Evolutionary conservation across 768 basidiomycete genomes (phyloP).

Genomic region (Suillus bovinus): DNA sequence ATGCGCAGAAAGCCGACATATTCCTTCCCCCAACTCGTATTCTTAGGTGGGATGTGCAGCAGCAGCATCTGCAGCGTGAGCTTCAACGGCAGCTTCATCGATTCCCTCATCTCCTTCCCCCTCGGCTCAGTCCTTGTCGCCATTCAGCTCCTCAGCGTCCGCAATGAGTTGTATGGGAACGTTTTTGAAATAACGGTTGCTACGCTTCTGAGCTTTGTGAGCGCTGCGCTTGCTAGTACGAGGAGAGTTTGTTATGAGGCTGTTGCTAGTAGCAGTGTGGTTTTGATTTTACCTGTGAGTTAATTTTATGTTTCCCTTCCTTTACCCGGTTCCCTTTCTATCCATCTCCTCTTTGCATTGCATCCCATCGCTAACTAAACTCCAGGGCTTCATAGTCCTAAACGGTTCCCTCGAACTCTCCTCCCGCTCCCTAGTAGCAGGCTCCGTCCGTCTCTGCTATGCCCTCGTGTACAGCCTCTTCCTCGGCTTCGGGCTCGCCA

Average conservation of each 20-base stretch:
- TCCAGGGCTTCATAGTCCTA: conserved; percentile 64
- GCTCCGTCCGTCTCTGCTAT: conserved; percentile 83
- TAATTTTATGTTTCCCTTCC: background rate
- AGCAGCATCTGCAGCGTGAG: conserved; percentile 71
- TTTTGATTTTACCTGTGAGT: conserved; percentile 75
- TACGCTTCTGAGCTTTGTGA: conserved; percentile 74
- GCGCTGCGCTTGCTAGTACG: conserved; percentile 71
- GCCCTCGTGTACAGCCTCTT: conserved; percentile 78
- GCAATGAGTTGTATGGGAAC: conserved; percentile 78
- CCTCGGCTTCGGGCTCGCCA: conserved; percentile 79
- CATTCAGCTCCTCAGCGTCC: conserved; percentile 69
- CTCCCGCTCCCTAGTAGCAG: conserved; percentile 78
- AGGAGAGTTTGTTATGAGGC: conserved; percentile 80
- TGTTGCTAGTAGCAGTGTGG: conserved; percentile 72
- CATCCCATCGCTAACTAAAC: background rate
- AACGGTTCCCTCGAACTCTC: conserved; percentile 77
- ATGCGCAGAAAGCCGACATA: conserved; percentile 71
- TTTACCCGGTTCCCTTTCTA: background rate
- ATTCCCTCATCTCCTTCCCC: conserved; percentile 70
- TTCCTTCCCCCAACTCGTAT: conserved; percentile 54
- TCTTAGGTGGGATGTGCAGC: conserved; percentile 80
- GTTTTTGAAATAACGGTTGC: conserved; percentile 85
- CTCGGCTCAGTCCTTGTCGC: conserved; percentile 74
- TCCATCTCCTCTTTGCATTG: background rate
- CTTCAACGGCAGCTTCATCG: conserved; percentile 78